These are phyloP conservation scores for Condylostoma magnum DNA, from an alignment of 169 alveolate species.

Conservation along the genomic window DNA sequence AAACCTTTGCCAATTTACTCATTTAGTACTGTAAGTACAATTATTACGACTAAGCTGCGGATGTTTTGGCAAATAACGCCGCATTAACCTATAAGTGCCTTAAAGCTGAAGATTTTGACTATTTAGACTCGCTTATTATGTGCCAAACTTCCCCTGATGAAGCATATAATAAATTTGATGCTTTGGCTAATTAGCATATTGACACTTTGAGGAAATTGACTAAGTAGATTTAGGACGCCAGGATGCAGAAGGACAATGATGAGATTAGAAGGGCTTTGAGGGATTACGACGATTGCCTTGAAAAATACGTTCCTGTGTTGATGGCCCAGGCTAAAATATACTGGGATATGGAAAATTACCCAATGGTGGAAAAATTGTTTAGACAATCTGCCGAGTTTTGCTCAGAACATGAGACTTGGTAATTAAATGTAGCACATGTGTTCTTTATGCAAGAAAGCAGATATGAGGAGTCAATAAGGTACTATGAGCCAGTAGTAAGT, in stretches of 20 bases:
- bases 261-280: constrained; percentile 72
- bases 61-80: constrained; percentile 88
- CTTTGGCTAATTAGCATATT: constrained; percentile 76
- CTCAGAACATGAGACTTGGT: constrained; percentile 90
- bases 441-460: constrained; percentile 89
- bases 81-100: constrained; percentile 79
- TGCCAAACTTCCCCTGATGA: constrained; percentile 80
- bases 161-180: constrained; percentile 85
- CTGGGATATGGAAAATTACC: constrained; percentile 88
- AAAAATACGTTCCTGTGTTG: constrained; percentile 85
- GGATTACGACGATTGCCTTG: constrained; percentile 75
- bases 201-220: constrained; percentile 76
- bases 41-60: constrained; percentile 90
- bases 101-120: constrained; percentile 80
- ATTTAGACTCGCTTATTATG: constrained; percentile 82
- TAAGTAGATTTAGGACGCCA: constrained; percentile 81
- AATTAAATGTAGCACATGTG: constrained; percentile 88
- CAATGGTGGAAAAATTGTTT: constrained; percentile 85
- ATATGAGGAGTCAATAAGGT: constrained; percentile 76
- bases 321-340: constrained; percentile 91
- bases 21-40: constrained; percentile 84
- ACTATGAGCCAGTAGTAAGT: constrained; percentile 87
- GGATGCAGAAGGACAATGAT: constrained; percentile 76
- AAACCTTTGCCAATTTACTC: constrained; percentile 86
- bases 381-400: constrained; percentile 88